A percentile compares a stretch with the other conserved stretches of the same genome.
Conservation (phyloP, 352 stramenopile species). For the Globisporangium splendens region DNA sequence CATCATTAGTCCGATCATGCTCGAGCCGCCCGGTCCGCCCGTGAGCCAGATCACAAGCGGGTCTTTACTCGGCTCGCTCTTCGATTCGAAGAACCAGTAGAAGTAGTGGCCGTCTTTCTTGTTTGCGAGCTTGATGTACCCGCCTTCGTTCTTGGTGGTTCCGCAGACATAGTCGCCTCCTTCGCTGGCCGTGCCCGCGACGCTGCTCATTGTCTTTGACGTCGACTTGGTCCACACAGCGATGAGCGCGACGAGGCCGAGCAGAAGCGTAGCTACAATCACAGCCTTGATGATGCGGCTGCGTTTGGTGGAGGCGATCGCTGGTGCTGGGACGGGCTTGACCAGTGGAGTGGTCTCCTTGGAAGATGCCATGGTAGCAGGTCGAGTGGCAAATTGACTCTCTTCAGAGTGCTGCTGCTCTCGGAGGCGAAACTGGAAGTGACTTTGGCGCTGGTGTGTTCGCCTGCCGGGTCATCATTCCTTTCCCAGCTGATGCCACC, state of each 20-base stretch:
- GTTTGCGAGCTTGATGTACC: constrained; percentile 31
- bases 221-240: not conserved
- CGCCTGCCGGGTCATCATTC: no score
- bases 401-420: no score
- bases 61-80: constrained; percentile 14
- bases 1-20: constrained; percentile 21
- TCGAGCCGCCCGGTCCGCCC: constrained; percentile 31
- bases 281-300: not conserved
- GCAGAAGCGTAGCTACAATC: not conserved
- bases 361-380: no score
- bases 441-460: no score
- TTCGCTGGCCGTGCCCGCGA: not conserved
- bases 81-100: constrained; percentile 42
- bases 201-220: not conserved
- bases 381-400: no score
- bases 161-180: constrained; percentile 14
- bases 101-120: constrained; percentile 40
- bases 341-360: not conserved
- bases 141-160: constrained; percentile 21
- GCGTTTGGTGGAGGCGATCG: not conserved
- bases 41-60: constrained; percentile 41
- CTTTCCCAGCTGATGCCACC: no score
- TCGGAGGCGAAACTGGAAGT: no score
- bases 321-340: not conserved
- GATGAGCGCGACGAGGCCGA: not conserved